Conservation (phyloP, 192 early-diverging fungal genomes). For the Geranomyces michiganensis region DNA sequence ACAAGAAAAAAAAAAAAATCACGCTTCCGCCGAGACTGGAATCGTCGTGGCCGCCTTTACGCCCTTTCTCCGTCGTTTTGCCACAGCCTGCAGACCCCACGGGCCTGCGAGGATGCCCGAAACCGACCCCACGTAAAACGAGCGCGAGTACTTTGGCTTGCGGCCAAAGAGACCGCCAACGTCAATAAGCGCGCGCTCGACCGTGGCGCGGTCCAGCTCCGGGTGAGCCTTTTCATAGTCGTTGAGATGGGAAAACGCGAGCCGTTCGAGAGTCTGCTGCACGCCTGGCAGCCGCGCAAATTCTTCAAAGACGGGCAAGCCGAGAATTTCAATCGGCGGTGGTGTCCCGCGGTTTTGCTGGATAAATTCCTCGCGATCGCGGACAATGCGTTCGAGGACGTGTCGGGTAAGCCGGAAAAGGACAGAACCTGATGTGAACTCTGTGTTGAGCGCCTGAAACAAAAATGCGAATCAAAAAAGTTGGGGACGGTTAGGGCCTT, state of each 20-base stretch:
- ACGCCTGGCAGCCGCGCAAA: slow-evolving; percentile 25
- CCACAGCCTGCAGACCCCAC: slow-evolving; percentile 20
- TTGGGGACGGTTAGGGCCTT: neutral
- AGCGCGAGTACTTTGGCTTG: slow-evolving; percentile 9
- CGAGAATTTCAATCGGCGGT: slow-evolving; percentile 28
- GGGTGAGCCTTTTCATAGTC: slow-evolving; percentile 26
- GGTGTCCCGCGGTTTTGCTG: neutral
- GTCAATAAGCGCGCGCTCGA: slow-evolving; percentile 24
- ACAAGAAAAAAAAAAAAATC: no score
- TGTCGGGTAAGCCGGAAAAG: slow-evolving; percentile 26
- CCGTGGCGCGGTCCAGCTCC: slow-evolving; percentile 13
- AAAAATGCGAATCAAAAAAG: neutral
- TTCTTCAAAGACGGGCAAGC: slow-evolving; percentile 32
- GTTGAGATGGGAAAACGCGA: slow-evolving; percentile 19
- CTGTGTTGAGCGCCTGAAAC: slow-evolving; percentile 25
- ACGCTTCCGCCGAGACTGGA: no score
- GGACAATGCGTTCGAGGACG: slow-evolving; percentile 18
- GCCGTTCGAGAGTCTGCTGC: slow-evolving; percentile 24
- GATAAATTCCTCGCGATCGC: slow-evolving; percentile 7
- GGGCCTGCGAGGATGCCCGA: slow-evolving; percentile 15
- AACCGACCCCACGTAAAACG: slow-evolving; percentile 20
- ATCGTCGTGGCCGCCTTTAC: no score
- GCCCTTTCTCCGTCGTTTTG: neutral
- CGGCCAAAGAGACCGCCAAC: slow-evolving; percentile 22
- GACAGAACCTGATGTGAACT: slow-evolving; percentile 20